These are phyloP conservation scores for Plasmopara muralis DNA, from an alignment of 352 stramenopile genomes.

Conservation along the genomic window DNA sequence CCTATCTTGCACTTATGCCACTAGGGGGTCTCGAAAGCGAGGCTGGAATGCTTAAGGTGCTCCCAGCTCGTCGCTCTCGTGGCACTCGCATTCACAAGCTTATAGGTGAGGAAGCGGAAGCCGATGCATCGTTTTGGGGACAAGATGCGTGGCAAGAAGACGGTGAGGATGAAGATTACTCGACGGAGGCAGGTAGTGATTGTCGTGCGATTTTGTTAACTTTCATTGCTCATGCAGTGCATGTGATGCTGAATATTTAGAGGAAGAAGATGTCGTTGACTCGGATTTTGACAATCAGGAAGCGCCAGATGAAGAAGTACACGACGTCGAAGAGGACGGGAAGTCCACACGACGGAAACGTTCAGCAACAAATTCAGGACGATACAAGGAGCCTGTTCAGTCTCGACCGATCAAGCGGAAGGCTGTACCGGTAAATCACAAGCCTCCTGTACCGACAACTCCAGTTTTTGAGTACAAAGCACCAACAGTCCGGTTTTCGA, in stretches of 20 bases:
- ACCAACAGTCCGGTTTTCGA: conserved; percentile 51
- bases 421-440: neutral
- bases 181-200: conserved; percentile 68
- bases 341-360: conserved; percentile 23
- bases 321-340: conserved; percentile 57
- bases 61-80: conserved; percentile 59
- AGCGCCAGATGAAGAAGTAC: conserved; percentile 68
- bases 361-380: conserved; percentile 17
- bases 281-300: conserved; percentile 86
- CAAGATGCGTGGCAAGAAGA: conserved; percentile 83
- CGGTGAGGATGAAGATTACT: conserved; percentile 82
- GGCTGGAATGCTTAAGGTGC: conserved; percentile 25
- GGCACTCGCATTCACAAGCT: conserved; percentile 79
- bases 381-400: conserved; percentile 30
- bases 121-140: conserved; percentile 83
- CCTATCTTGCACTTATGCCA: neutral
- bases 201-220: neutral
- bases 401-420: conserved; percentile 15
- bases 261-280: conserved; percentile 86
- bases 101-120: conserved; percentile 80
- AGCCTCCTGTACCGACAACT: conserved; percentile 4
- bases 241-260: conserved; percentile 18
- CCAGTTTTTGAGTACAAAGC: conserved; percentile 20
- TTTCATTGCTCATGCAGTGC: conserved; percentile 2
- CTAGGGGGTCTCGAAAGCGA: conserved; percentile 4